These are phyloP conservation scores for Paratinospora sagittata DNA, from an alignment of 164 flowering plant species.

Conservation along the genomic window DNA sequence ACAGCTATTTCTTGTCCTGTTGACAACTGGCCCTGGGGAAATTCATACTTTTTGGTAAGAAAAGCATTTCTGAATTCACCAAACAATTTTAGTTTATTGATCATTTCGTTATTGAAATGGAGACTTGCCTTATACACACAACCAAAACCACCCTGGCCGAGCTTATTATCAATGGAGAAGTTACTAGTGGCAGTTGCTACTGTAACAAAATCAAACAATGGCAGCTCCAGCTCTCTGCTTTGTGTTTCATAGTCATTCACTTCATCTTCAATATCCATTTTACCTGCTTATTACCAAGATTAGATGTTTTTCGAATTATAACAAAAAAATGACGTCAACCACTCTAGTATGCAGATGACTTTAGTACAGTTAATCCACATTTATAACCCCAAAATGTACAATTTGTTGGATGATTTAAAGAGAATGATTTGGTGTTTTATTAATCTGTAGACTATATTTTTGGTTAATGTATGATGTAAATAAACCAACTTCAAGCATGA, in stretches of 20 bases:
- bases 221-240: background rate
- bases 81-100: background rate
- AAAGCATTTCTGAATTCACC: too few relatives aligned
- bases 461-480: background rate
- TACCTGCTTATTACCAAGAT: background rate
- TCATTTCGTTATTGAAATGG: background rate
- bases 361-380: too few relatives aligned
- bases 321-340: too few relatives aligned
- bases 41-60: too few relatives aligned
- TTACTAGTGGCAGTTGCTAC: background rate
- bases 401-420: too few relatives aligned
- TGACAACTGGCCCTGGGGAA: background rate
- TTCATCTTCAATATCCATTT: background rate
- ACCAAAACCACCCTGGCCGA: constrained; percentile 10
- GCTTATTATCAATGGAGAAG: constrained; percentile 1
- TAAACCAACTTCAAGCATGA: background rate
- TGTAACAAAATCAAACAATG: constrained; percentile 4
- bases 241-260: background rate
- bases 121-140: constrained; percentile 4
- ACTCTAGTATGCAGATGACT: too few relatives aligned
- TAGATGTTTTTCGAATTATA: too few relatives aligned
- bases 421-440: too few relatives aligned
- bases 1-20: constrained; percentile 8
- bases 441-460: too few relatives aligned
- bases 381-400: too few relatives aligned